These are phyloP conservation scores for Xylaria arbuscula DNA, from an alignment of 2,329 filamentous ascomycete species.

Conservation along the genomic window DNA sequence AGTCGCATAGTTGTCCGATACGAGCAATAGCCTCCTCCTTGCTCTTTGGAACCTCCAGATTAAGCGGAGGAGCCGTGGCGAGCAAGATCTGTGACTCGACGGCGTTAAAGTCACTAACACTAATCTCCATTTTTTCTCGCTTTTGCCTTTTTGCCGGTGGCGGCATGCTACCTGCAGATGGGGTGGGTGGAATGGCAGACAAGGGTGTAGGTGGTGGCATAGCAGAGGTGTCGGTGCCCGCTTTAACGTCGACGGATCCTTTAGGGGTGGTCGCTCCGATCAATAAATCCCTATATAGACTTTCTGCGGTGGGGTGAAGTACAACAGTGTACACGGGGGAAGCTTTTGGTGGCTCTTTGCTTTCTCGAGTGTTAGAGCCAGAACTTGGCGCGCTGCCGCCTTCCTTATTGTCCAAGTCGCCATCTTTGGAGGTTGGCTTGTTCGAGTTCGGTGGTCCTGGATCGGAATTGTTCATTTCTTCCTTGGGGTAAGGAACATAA, in stretches of 20 bases:
- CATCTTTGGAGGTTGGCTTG: constrained; percentile 55
- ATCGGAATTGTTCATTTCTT: constrained; percentile 51
- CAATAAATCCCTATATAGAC: constrained; percentile 78
- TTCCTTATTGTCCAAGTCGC: constrained; percentile 65
- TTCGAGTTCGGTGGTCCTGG: constrained; percentile 47
- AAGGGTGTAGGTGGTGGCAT: constrained; percentile 76
- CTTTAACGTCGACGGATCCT: constrained; percentile 53
- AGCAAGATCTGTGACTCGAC: constrained; percentile 82
- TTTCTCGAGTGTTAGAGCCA: constrained; percentile 58
- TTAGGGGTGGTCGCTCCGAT: constrained; percentile 79
- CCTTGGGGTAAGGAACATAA: constrained; percentile 78
- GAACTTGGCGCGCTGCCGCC: constrained; percentile 66
- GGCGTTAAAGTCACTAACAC: constrained; percentile 76
- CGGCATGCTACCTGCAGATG: constrained; percentile 68
- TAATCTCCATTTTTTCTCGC: constrained; percentile 78
- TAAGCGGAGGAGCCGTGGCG: constrained; percentile 78
- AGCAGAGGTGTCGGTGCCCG: constrained; percentile 51
- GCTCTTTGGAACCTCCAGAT: constrained; percentile 79
- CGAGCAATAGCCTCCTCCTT: constrained; percentile 76
- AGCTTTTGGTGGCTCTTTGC: constrained; percentile 64
- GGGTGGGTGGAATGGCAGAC: constrained; percentile 68
- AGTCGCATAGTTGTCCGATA: constrained; percentile 77
- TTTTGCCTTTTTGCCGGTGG: constrained; percentile 76
- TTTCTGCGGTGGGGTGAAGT: constrained; percentile 83
- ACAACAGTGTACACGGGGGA: constrained; percentile 81